phyloP scores from a whole-genome alignment of 129 eudicot species.

The Ambrosia artemisiifolia region DNA sequence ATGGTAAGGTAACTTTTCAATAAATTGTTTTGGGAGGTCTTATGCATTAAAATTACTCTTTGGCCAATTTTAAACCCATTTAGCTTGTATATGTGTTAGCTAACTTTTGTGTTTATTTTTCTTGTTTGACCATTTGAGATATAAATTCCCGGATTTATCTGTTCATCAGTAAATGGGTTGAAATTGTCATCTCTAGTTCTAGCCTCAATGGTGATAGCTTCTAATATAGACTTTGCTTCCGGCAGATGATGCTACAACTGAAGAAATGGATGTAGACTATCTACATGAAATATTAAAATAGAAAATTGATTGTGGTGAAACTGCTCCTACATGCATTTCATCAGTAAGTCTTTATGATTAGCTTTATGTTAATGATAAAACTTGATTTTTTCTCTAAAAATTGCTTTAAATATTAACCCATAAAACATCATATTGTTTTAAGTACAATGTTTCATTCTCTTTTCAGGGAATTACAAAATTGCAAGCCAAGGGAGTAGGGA shows the following conservation, averaged over 20 bases:
- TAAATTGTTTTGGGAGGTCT: not conserved
- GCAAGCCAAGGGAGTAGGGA: slow-evolving; percentile 60
- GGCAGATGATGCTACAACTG: slow-evolving; percentile 40
- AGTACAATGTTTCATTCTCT: not conserved
- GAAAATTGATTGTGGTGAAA: slow-evolving; percentile 27
- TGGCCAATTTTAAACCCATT: not conserved
- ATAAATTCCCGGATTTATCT: not conserved
- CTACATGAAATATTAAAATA: slow-evolving; percentile 48
- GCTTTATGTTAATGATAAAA: not conserved
- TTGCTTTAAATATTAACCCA: not conserved
- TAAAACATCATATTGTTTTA: not conserved
- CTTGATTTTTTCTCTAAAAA: not conserved
- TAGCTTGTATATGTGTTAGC: not conserved
- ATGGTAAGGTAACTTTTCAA: not conserved
- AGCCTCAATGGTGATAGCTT: not conserved
- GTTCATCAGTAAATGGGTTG: not conserved
- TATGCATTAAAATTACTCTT: not conserved
- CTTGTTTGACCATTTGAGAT: not conserved
- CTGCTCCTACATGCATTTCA: slow-evolving; percentile 61
- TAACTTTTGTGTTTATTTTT: not conserved
- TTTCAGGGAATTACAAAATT: slow-evolving; percentile 47
- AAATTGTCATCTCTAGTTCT: not conserved
- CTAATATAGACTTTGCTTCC: slow-evolving; percentile 14
- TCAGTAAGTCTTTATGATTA: slow-evolving; percentile 47
- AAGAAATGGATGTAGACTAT: slow-evolving; percentile 56